A percentile compares a stretch with the other conserved stretches of the same genome.
These are phyloP conservation scores for Termitomyces eurrhizus DNA, from an alignment of 768 basidiomycete genomes.

Conservation along the genomic window DNA sequence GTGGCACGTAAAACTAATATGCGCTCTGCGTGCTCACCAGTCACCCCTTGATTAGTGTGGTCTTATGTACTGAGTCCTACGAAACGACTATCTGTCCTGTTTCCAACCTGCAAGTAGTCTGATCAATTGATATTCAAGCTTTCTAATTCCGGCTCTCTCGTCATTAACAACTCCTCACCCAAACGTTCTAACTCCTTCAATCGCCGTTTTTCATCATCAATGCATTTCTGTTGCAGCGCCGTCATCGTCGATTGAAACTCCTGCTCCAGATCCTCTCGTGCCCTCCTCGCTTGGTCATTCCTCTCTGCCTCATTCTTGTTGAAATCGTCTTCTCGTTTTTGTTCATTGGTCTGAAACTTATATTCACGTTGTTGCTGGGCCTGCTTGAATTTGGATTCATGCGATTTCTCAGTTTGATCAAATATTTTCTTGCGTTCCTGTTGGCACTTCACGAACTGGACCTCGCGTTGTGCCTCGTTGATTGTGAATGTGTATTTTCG, in stretches of 20 bases:
- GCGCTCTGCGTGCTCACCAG: no score
- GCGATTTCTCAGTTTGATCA: neutral
- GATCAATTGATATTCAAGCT: neutral
- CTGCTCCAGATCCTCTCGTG: neutral
- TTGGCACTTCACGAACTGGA: slow-evolving; percentile 1
- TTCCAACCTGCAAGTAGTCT: no score
- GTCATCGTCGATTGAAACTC: neutral
- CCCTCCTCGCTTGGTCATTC: neutral
- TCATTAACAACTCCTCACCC: neutral
- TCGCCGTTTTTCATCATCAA: neutral
- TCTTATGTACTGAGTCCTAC: no score
- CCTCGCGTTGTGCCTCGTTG: slow-evolving; percentile 3
- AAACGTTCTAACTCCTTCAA: neutral
- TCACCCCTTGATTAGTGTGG: no score
- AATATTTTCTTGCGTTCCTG: neutral
- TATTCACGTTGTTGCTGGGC: neutral
- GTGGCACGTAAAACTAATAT: no score
- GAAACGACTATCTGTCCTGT: no score
- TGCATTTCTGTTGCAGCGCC: neutral
- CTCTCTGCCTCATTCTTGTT: neutral
- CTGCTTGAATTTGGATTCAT: neutral
- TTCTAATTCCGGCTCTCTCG: neutral
- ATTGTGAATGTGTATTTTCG: neutral
- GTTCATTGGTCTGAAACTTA: neutral
- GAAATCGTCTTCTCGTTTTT: neutral